Base-by-base conservation (phyloP, 352 stramenopile genomes). In the Globisporangium parvum region DNA sequence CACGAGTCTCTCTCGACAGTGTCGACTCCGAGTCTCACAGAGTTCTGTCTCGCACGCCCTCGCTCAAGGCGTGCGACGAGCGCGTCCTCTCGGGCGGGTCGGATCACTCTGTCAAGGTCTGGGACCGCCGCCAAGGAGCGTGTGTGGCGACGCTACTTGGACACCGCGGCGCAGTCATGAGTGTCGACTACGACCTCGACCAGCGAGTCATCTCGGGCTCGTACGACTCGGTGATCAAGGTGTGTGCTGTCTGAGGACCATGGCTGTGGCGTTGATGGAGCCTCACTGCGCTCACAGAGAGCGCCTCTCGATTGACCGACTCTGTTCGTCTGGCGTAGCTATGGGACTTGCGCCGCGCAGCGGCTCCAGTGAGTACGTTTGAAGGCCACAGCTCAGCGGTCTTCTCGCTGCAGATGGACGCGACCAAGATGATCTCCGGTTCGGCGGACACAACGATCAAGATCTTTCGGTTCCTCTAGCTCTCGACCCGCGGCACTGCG, bases 371-470 rank as follows among this genome's bases (percentile, higher is more conserved):
- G 18, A 57, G 47, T 10, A 59, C 60, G 6, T 53, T 69, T 18
- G 59, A 71, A 60, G 65, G 61, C 4, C 65, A 72, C 52, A 55
- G 56, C 45, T 66, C 65, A 11, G 65, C 65, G 2, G 61, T 72
- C n/a, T 72, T 72, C 54, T 60, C 65, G 33, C 54, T 72, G 2
- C 65, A 72, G 54, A 66, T 63, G 41, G 65, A 72, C 37, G 56
- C 53, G 3, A 51, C 50, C 15, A 71, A 71, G 61, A 56, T 72
- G 39, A 61, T 72, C 53, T 72, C 65, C 11, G 65, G 65, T 24
- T 69, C 60, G 5, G 61, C 65, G 5, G 65, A 72, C 53, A 69
- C 61, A 4, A 66, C 65, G 11, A 57, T 72, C 53, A 72, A 72
- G 49, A 66, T 72, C 51, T 72, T 72, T 20, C 59, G 55, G n/a